Base-by-base conservation (phyloP, 139 green algal genomes). In the Coelastrella sp. region DNA sequence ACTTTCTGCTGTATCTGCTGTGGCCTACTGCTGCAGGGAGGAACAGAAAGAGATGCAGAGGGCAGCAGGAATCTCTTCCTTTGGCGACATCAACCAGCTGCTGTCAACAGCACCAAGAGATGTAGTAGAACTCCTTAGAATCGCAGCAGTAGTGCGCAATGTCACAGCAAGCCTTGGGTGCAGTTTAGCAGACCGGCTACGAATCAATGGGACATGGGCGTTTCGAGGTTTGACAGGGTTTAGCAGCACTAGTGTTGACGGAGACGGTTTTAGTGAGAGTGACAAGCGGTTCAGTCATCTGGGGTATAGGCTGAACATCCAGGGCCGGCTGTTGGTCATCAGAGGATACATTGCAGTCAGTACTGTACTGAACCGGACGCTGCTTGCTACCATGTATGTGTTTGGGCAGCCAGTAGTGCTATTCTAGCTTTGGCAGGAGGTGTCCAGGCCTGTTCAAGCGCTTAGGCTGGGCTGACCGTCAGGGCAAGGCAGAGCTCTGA, bases 61-160 rank as follows among this genome's bases (percentile, higher is more conserved):
- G 65, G 81, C 90, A 15, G 75, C 91, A 0, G 95, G 95, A 65
- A 90, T 97, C 11, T 84, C 79, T 24, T 84, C 70, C 0, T 94
- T 97, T 65, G 88, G 89, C 9, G 95, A 96, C 91, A 93, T 97
- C 72, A 88, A 87, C 27, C 90, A 91, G 68, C 85, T 97, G 49
- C 91, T 97, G 78, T 74, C 93, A 56, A 83, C 83, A n/a, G 80
- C 94, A 6, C 93, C 95, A 0, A 70, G 91, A 0, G 81, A 93
- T 8, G 81, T 97, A 24, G 88, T 95, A n/a, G 93, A 97, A 56
- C 85, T 94, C 27, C 85, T 97, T 22, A 91, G 93, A 68, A 93
- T 96, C 17, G 82, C 85, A 14, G 88, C 93, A 17, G 82, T 95
- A 6, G 88, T 96, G 6, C 82, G 94, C 7, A 86, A 91, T 49